Evolutionary conservation across 2,329 filamentous ascomycete genomes (phyloP).

Genomic region (Phaeophleospora eucalypticola): DNA sequence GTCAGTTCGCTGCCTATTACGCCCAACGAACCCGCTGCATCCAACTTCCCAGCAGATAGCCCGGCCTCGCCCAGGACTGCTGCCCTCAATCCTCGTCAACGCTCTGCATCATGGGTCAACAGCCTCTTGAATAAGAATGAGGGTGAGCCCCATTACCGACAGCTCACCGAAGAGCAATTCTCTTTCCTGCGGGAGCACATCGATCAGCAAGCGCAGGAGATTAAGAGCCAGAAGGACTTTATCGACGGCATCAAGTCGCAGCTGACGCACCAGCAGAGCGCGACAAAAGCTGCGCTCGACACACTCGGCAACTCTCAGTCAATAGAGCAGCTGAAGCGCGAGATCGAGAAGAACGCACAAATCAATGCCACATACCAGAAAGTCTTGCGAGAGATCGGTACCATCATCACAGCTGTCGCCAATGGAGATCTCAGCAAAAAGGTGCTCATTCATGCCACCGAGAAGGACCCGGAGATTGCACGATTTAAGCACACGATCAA

Average conservation of each 20-base stretch:
- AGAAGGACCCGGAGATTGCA: slow-evolving; percentile 97
- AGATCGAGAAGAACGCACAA: slow-evolving; percentile 94
- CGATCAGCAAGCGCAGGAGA: slow-evolving; percentile 87
- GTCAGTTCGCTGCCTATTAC: slow-evolving; percentile 64
- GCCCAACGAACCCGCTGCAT: slow-evolving; percentile 61
- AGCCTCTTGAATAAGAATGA: slow-evolving; percentile 54
- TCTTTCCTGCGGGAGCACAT: slow-evolving; percentile 84
- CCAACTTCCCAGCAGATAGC: slow-evolving; percentile 57
- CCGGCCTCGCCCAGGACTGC: slow-evolving; percentile 31
- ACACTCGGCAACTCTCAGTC: slow-evolving; percentile 80
- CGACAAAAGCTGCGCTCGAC: slow-evolving; percentile 77
- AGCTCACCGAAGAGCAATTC: slow-evolving; percentile 75
- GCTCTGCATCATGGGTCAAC: slow-evolving; percentile 45
- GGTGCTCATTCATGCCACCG: slow-evolving; percentile 88
- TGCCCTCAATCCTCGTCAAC: slow-evolving; percentile 25
- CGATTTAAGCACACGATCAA: slow-evolving; percentile 98
- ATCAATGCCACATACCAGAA: slow-evolving; percentile 99
- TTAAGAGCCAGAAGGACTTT: slow-evolving; percentile 80
- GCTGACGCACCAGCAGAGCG: slow-evolving; percentile 76
- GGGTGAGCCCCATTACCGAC: slow-evolving; percentile 45
- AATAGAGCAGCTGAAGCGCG: slow-evolving; percentile 82
- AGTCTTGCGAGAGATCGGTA: slow-evolving; percentile 90
- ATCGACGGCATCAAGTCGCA: slow-evolving; percentile 82
- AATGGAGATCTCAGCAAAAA: slow-evolving; percentile 95
- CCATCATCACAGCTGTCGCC: slow-evolving; percentile 93